Conservation (phyloP, 192 early-diverging fungal genomes). For the Rhizophagus sp. region DNA sequence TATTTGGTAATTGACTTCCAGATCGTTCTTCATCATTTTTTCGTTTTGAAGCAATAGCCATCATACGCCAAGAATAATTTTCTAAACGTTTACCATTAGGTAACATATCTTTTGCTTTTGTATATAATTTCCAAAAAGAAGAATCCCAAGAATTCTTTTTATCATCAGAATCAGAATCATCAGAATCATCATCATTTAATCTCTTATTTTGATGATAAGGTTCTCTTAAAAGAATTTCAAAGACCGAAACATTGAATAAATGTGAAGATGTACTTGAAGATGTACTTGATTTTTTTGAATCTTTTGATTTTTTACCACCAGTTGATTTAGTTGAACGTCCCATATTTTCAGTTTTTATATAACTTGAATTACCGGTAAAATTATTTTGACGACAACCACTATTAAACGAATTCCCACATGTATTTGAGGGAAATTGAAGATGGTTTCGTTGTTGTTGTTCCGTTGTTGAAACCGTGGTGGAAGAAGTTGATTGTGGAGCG, state of each 20-base stretch:
- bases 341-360: not conserved
- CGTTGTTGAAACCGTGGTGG: not conserved
- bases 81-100: conserved; percentile 78
- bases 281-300: not conserved
- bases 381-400: not conserved
- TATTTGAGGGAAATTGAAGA: no score
- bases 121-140: conserved; percentile 74
- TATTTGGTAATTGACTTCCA: not conserved
- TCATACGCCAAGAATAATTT: conserved; percentile 83
- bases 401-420: no score
- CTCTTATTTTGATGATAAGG: not conserved
- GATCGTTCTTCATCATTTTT: conserved; percentile 38
- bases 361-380: not conserved
- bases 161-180: conserved; percentile 25
- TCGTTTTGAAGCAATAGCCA: conserved; percentile 60
- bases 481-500: not conserved
- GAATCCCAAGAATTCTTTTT: conserved; percentile 55
- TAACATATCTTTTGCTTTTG: conserved; percentile 77
- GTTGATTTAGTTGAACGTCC: not conserved
- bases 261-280: not conserved
- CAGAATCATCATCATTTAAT: not conserved
- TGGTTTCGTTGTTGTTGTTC: not conserved
- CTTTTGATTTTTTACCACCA: not conserved
- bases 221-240: not conserved
- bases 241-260: not conserved